Base-by-base conservation (phyloP, 2,329 filamentous ascomycete genomes). In the Raffaelea deltoideospora region DNA sequence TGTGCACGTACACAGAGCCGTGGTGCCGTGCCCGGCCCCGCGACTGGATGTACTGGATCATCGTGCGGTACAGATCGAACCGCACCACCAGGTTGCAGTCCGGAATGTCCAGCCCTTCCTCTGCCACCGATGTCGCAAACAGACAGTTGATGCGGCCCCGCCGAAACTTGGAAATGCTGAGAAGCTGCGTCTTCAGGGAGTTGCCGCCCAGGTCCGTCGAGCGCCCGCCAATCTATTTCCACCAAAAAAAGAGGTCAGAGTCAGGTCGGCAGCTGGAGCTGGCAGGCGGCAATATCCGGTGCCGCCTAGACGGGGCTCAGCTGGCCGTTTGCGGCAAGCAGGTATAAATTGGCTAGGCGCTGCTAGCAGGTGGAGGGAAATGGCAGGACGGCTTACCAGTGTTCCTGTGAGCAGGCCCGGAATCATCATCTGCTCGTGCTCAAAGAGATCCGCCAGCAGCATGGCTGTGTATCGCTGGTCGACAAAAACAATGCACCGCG, bases 1-100 rank as follows among this genome's bases (percentile, higher is more conserved):
- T 87, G 48, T 82, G 83, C 24, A 87, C 69, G 53, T 88, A 95
- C 43, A 71, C 76, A 0, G 90, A 96, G 37, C 79, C 69, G 1
- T 60, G 55, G 48, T 85, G 80, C 28, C 90, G 72, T 11, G 90
- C 90, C 37, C 90, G 73, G 0, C 90, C 90, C 43, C 85, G 73
- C 13, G 87, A 95, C 54, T 98, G 90, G 17, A 96, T 77, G 51
- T 95, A 96, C 50, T 93, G 83, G 36, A 96, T 96, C 55, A 94
- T 76, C 0, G 88, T 95, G 10, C 69, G 67, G 56, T 86, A 94
- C 3, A 93, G 68, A 51, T 96, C 85, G 49, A 95, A 98, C 3
- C 87, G 60, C 41, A 81, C 64, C 22, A 80, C 62, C 1, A 78
- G 52, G 44, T 79, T 78, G 52, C 76, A 80, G 38, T 77, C 72